Base-by-base conservation (phyloP, 345 rosid genomes). In the Balakata baccata region DNA sequence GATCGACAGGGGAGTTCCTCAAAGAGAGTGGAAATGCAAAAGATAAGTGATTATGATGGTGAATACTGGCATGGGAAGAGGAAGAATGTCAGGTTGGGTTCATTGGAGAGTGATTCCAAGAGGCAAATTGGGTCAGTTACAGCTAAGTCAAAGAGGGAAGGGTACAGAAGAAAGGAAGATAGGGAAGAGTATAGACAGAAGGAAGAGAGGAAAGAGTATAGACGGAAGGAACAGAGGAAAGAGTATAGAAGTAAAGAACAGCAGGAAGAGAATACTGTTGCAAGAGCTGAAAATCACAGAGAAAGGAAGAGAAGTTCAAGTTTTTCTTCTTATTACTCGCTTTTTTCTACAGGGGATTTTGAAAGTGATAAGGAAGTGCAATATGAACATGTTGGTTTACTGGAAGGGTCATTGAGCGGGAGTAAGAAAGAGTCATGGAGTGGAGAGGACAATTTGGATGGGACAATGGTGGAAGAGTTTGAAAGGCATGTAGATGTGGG, bases 261-360 rank as follows among this genome's bases (percentile, higher is more conserved):
- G 34, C 34, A 29, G 34, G 34, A 29, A 29, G 2, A 29, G 34
- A 29, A 29, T 29, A 69, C 14, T 22, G 37, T 70, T 49, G 75
- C 74, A 12, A 82, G 64, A 65, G 79, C 69, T 60, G 85, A 82
- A 63, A 68, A 64, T 71, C 37, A 3, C 45, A 83, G 76, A 77
- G 77, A 66, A 64, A 92, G 84, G 77, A 80, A 77, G 58, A 87
- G 73, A 62, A 86, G 81, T 72, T 85, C 91, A 56, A 86, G 90
- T 75, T 78, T 89, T 77, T 92, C 99, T 4, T 92, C 96, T 46
- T 87, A 89, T 86, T 85, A 89, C 85, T 89, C 99, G 0, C 65
- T 91, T 77, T 87, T 83, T 51, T 92, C 94, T 41, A 74, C 83
- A 1, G 92, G 78, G 66, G 91, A 86, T 59, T 79, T 86, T 16